Conservation (phyloP, 2,329 filamentous ascomycete species). For the Setomelanomma holmii region DNA sequence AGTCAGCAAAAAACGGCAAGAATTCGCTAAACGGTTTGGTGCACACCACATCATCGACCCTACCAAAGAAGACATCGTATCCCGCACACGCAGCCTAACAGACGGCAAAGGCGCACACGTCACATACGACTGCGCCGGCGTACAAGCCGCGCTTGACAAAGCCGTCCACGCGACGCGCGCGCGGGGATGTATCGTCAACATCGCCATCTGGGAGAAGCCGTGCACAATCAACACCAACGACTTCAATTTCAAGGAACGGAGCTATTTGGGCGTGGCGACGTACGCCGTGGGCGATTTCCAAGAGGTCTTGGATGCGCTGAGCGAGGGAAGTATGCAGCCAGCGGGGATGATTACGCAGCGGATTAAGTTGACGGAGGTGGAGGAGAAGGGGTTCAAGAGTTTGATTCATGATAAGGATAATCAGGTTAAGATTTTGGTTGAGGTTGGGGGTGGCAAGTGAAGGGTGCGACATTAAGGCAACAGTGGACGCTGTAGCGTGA, state of each 20-base stretch:
- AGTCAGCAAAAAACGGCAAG: constrained; percentile 55
- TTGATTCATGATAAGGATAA: constrained; percentile 59
- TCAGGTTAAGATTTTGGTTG: constrained; percentile 58
- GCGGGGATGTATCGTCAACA: constrained; percentile 61
- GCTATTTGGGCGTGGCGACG: constrained; percentile 61
- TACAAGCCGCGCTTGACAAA: constrained; percentile 58
- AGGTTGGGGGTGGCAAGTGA: constrained; percentile 40
- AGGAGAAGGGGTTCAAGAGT: constrained; percentile 56
- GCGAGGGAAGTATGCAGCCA: constrained; percentile 52
- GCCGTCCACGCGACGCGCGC: constrained; percentile 59
- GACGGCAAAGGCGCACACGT: constrained; percentile 58
- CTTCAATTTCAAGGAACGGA: constrained; percentile 60
- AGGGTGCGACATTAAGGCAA: too few species aligned
- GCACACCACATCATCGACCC: constrained; percentile 62
- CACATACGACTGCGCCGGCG: constrained; percentile 61
- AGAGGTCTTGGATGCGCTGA: constrained; percentile 53
- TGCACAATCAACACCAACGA: constrained; percentile 58
- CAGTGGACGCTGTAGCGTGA: too few species aligned
- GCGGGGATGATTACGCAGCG: constrained; percentile 59
- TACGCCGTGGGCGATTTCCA: constrained; percentile 62
- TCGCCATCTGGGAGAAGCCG: constrained; percentile 64
- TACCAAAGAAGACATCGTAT: constrained; percentile 56
- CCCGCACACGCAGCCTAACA: constrained; percentile 52
- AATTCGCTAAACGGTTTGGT: constrained; percentile 60
- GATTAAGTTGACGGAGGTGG: constrained; percentile 55